Base-by-base conservation (phyloP, 768 basidiomycete species). In the Calocybe indica region DNA sequence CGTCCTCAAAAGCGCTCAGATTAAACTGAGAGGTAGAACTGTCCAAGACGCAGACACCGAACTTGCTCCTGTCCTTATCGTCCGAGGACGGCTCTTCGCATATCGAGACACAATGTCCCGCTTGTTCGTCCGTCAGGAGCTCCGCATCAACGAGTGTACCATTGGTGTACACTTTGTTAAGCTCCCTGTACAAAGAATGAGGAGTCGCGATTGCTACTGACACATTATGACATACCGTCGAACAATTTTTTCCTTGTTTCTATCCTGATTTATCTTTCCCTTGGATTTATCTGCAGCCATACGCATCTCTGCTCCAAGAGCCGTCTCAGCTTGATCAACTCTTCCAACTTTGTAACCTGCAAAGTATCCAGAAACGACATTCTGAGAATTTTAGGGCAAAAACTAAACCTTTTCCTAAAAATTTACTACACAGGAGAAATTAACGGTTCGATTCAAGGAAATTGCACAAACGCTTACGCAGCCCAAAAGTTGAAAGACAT, bases 251-350 rank as follows among this genome's bases (percentile, higher is more conserved):
- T 89, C 89, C 52, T 80, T 82, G 36, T 69, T 70, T 54, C 78
- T 82, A 40, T 82, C 82, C 11, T 79, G 80, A 36, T 73, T 76
- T 22, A 70, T 70, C 55, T 80, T 83, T 7, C 71, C 70, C 52
- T 78, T 75, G 40, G 67, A 66, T 63, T 82, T 85, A 14, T 79
- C 80, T 6, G 82, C 84, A 14, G 90, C 89, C 50, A 88, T 64
- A 29, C 95, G 85, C 89, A 98, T 95, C 65, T 98, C 95, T 14
- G 91, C 92, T 15, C 95, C 96, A 8, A 99, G 83, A 0, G 93
- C 93, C 0, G 96, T 99, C 69, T 99, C 96, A 0, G 86, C 82
- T 64, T 99, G 96, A 59, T 97, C 95, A 12, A 99, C 96, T 9
- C 90, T 84, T 6, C 96, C 96, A 45, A 99, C 91, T 66, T 94